Evolutionary conservation across 345 rosid genomes (phyloP).

Genomic region (Durio zibethinus): DNA sequence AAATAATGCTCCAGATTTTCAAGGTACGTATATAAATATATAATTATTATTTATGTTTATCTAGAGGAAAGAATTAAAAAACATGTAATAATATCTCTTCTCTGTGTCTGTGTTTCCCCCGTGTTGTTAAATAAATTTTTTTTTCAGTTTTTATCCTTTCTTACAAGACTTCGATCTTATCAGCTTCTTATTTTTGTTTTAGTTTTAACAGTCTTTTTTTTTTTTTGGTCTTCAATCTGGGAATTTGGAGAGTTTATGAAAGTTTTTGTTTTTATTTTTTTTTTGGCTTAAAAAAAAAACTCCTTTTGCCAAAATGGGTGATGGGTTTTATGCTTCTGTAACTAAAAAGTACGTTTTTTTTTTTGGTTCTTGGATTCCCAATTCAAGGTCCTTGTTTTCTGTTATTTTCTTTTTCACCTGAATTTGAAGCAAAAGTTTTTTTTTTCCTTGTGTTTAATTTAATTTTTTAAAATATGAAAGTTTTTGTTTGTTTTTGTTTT

Average conservation of each 20-base stretch:
- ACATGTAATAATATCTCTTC: neutral
- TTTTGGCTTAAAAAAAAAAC: neutral
- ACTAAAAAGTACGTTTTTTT: conserved; percentile 12
- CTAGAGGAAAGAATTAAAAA: neutral
- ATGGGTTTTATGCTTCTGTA: conserved; percentile 12
- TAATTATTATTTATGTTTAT: neutral
- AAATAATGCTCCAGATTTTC: conserved; percentile 47
- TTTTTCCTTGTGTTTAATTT: neutral
- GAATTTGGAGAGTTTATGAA: conserved; percentile 9
- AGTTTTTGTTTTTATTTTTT: neutral
- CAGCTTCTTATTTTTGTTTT: neutral
- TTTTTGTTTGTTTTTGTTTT: conserved; percentile 5
- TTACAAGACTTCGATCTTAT: conserved; percentile 3
- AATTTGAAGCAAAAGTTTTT: conserved; percentile 1
- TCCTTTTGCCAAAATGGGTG: neutral
- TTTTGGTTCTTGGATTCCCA: conserved; percentile 20
- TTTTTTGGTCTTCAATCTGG: conserved; percentile 9
- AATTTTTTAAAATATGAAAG: neutral
- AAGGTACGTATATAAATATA: conserved; percentile 32
- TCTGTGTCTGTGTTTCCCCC: neutral
- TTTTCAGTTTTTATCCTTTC: neutral
- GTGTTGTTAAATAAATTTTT: neutral
- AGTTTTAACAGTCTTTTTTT: neutral
- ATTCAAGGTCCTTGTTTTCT: conserved; percentile 13
- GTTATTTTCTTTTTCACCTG: neutral